Evolutionary conservation across 1,139 yeast genomes (phyloP).

Genomic region (Geotrichum reessii): DNA sequence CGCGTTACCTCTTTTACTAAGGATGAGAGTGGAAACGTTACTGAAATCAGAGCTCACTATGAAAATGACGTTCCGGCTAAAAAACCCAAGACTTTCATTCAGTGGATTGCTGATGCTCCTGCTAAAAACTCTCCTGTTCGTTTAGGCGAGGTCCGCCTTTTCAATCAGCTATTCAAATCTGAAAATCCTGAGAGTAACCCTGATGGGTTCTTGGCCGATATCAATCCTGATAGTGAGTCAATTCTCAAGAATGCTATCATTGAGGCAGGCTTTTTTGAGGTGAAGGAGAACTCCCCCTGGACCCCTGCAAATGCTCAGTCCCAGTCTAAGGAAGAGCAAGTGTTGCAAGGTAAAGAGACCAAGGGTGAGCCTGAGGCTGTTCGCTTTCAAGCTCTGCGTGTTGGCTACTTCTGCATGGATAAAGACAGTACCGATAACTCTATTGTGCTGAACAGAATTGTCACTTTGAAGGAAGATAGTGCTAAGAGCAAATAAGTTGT

Average conservation of each 20-base stretch:
- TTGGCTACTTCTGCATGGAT: constrained; percentile 93
- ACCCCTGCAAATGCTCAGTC: constrained; percentile 39
- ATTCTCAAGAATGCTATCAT: constrained; percentile 60
- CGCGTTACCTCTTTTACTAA: constrained; percentile 64
- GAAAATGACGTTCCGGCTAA: constrained; percentile 57
- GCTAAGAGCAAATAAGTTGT: constrained; percentile 28
- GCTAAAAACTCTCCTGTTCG: constrained; percentile 56
- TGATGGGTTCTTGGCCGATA: constrained; percentile 58
- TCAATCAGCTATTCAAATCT: constrained; percentile 80
- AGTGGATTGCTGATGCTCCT: constrained; percentile 82
- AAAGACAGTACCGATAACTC: constrained; percentile 59
- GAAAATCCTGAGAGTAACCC: constrained; percentile 90
- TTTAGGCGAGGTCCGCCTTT: constrained; percentile 74
- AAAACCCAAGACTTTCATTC: constrained; percentile 91
- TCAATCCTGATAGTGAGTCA: constrained; percentile 73
- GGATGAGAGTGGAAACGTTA: constrained; percentile 57
- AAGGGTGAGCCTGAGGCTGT: constrained; percentile 69
- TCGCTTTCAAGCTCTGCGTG: constrained; percentile 96
- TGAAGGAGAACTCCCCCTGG: constrained; percentile 70
- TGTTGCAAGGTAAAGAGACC: constrained; percentile 51
- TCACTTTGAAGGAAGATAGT: constrained; percentile 70
- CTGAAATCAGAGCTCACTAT: constrained; percentile 72
- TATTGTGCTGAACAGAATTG: constrained; percentile 78
- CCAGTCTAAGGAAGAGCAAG: constrained; percentile 28
- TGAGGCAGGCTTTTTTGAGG: constrained; percentile 71